Conservation (phyloP, 2,329 filamentous ascomycete species). For the Penicillium sp. region DNA sequence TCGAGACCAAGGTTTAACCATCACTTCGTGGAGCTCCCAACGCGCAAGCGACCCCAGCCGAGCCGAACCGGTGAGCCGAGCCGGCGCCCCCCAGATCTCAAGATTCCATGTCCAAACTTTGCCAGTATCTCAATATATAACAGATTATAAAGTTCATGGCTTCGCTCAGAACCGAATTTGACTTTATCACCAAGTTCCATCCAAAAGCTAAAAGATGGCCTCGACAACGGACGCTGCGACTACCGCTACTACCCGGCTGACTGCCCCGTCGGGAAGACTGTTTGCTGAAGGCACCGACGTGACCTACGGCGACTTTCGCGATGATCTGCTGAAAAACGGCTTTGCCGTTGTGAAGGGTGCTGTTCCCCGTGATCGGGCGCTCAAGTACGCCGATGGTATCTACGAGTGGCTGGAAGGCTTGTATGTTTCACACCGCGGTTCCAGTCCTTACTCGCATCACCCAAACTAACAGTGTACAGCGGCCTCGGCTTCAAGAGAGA, state of each 20-base stretch:
- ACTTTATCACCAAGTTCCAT: not conserved
- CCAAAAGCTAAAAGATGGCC: not conserved
- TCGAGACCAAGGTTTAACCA: not conserved
- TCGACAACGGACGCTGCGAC: not conserved
- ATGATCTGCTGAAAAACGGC: conserved; percentile 40
- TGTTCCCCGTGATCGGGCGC: conserved; percentile 44
- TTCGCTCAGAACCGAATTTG: not conserved
- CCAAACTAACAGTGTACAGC: conserved; percentile 7
- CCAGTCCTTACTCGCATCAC: not conserved
- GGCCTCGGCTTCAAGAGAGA: conserved; percentile 40
- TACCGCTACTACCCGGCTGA: not conserved
- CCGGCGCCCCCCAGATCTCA: not conserved
- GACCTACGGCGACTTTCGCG: conserved; percentile 25
- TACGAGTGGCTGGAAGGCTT: conserved; percentile 26
- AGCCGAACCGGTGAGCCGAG: not conserved
- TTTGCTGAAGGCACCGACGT: conserved; percentile 17
- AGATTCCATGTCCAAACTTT: too few species aligned
- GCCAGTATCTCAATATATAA: not conserved
- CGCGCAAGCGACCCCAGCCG: not conserved
- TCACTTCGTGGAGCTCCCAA: not conserved
- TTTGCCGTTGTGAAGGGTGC: conserved; percentile 51
- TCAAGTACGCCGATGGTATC: conserved; percentile 25
- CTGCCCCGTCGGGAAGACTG: conserved; percentile 5
- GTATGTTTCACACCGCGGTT: conserved; percentile 11
- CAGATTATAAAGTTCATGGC: not conserved